Conservation (phyloP, 164 flowering plant species). For the Macadamia tetraphylla region DNA sequence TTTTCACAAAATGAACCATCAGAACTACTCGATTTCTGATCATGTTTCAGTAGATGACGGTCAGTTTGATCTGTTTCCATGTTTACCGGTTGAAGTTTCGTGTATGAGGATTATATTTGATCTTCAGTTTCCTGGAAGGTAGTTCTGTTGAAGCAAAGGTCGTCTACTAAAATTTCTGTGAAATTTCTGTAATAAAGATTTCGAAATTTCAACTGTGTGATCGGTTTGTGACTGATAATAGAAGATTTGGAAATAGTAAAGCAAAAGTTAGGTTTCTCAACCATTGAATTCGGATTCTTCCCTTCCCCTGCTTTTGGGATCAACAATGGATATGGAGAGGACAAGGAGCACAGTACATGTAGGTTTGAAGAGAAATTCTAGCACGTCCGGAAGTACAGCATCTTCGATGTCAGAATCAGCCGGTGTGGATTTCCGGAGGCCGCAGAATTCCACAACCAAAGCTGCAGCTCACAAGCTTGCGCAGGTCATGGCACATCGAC, state of each 20-base stretch:
- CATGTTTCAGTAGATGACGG: neutral
- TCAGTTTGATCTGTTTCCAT: neutral
- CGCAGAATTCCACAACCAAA: conserved; percentile 59
- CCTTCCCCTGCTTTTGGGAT: neutral
- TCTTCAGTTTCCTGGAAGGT: neutral
- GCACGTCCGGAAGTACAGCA: conserved; percentile 23
- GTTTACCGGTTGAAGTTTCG: neutral
- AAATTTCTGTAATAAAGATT: neutral
- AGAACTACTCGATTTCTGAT: too few relatives aligned
- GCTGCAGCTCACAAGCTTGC: conserved; percentile 95
- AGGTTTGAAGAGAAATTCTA: conserved; percentile 36
- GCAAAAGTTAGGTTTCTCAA: neutral
- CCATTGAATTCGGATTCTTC: neutral
- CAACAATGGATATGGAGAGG: conserved; percentile 38
- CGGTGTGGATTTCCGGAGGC: conserved; percentile 30
- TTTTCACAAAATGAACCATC: neutral
- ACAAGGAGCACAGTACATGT: conserved; percentile 21
- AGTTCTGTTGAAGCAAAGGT: neutral
- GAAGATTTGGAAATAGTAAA: neutral
- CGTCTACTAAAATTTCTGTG: neutral
- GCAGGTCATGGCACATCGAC: conserved; percentile 70
- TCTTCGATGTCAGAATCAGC: conserved; percentile 54
- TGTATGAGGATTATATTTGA: neutral
- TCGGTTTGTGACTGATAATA: neutral
- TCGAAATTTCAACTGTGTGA: neutral